Evolutionary conservation across 495 filamentous ascomycete genomes (phyloP).

Genomic region (Aspergillus steynii): DNA sequence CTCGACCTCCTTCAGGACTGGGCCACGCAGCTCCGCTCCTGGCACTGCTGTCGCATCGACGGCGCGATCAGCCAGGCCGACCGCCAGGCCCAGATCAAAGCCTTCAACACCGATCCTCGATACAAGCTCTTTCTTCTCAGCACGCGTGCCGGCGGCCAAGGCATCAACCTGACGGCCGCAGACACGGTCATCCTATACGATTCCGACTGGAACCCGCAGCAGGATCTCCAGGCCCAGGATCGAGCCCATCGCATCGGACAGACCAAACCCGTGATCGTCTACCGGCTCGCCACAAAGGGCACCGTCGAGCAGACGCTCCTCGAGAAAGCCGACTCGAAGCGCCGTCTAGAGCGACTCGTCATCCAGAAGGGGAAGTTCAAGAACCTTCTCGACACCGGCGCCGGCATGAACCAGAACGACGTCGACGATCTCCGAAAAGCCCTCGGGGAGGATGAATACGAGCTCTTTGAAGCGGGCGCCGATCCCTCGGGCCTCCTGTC

Average conservation of each 20-base stretch:
- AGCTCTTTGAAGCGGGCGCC: slow-evolving; percentile 58
- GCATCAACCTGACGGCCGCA: slow-evolving; percentile 80
- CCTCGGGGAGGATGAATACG: slow-evolving; percentile 52
- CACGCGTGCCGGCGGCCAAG: slow-evolving; percentile 90
- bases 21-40: slow-evolving; percentile 66
- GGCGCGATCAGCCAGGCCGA: slow-evolving; percentile 80
- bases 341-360: slow-evolving; percentile 90
- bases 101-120: slow-evolving; percentile 73
- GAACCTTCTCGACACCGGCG: slow-evolving; percentile 48
- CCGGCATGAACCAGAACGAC: slow-evolving; percentile 30
- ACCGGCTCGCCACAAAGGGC: slow-evolving; percentile 87
- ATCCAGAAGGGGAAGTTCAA: slow-evolving; percentile 86
- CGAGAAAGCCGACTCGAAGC: slow-evolving; percentile 86
- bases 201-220: slow-evolving; percentile 96
- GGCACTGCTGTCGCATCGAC: slow-evolving; percentile 88
- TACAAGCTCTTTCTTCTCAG: slow-evolving; percentile 83
- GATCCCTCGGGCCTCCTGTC: slow-evolving; percentile 63
- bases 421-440: slow-evolving; percentile 47
- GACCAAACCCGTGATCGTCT: slow-evolving; percentile 88
- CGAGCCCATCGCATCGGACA: slow-evolving; percentile 94
- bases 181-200: slow-evolving; percentile 77
- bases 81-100: slow-evolving; percentile 77
- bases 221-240: slow-evolving; percentile 95
- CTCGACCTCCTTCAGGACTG: slow-evolving; percentile 91
- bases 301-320: slow-evolving; percentile 91